Evolutionary conservation across 1,284 basidiomycete species (phyloP), one percentile per base, ranked within the genome.

Genomic region (Rhodotorula sp.): DNA sequence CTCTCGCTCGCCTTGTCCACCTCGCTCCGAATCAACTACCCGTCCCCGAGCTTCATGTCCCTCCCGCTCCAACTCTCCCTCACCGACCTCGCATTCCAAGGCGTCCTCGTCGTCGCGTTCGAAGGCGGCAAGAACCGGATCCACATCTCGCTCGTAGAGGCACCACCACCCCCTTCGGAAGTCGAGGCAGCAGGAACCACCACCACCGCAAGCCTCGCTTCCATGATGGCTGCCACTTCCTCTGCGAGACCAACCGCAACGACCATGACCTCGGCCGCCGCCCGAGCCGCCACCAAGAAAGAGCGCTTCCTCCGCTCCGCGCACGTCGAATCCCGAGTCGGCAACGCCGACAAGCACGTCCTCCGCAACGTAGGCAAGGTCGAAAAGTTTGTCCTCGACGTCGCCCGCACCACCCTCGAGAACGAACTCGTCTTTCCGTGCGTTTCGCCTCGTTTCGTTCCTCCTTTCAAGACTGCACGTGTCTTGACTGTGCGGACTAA

Each of bases 331-430:
- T 93, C 90, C 79, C 93, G 96, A 82, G 95, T 99, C 63, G 96
- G 96, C 1, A 92, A 97, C 83, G 84, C 89, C 42, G 94, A 97
- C 79, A 96, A 95, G 76, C 95, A 98, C 82, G 91, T 96, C 4
- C 80, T 99, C 76, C 91, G 93, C 80, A 99, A 99, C 76, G 96
- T 99, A 26, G 94, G 92, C 6, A 89, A 96, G 74, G 92, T 99
- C 46, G 96, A 99, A 82, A 85, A 90, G 67, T 99, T 99, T 80
- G 91, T 98, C 62, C 89, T 93, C 79, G 94, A 99, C 77, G 89
- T 96, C 55, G 89, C 98, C 68, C 85, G 96, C 67, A 96, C 93
- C 81, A 94, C 92, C 3, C 83, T 99, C 65, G 93, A 96, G 72
- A 75, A 65, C 67, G 73, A 75, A 57, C 33, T 75, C 42, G 68